Evolutionary conservation across 2,329 filamentous ascomycete species (phyloP).

Genomic region (Colletotrichum endophyticum): DNA sequence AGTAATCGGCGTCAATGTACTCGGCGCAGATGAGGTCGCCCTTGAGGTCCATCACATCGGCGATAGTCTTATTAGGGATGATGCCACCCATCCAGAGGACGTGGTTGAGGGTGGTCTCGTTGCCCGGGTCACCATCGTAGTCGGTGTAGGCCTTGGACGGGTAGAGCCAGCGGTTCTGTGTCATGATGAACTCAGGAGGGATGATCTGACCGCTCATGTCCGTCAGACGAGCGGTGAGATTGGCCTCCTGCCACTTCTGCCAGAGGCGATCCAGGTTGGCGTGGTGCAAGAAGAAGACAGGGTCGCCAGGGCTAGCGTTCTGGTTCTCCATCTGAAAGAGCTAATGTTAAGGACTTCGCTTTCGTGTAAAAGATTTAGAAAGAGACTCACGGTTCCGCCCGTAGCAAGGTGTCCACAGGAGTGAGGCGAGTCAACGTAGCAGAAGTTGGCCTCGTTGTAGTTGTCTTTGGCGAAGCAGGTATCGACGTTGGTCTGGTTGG

Average conservation of each 20-base stretch:
- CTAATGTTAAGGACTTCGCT: not conserved
- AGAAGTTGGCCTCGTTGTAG: slow-evolving; percentile 2
- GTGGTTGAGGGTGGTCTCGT: slow-evolving; percentile 27
- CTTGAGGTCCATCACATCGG: slow-evolving; percentile 32
- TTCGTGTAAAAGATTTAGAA: accelerated
- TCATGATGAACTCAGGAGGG: not conserved
- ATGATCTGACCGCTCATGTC: slow-evolving; percentile 1
- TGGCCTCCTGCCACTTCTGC: slow-evolving; percentile 7
- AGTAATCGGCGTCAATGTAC: slow-evolving; percentile 21
- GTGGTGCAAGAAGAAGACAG: slow-evolving; percentile 10
- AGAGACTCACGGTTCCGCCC: not conserved
- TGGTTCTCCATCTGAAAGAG: slow-evolving; percentile 2
- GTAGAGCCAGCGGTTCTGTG: slow-evolving; percentile 1
- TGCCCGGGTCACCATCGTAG: slow-evolving; percentile 23
- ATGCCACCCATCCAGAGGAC: slow-evolving; percentile 30
- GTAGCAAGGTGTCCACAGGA: not conserved
- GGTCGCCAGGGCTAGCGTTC: slow-evolving; percentile 8
- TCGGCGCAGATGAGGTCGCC: slow-evolving; percentile 27
- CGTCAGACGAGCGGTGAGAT: slow-evolving; percentile 7
- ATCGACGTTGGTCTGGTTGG: slow-evolving; percentile 1
- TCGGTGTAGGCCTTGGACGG: slow-evolving; percentile 3
- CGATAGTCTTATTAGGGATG: slow-evolving; percentile 24
- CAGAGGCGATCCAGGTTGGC: not conserved
- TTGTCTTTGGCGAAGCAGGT: not conserved
- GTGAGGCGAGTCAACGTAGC: slow-evolving; percentile 5